Percentiles rank a stretch among this genome's conserved stretches.
Evolutionary conservation across 805 yeast species (phyloP).

Genomic region (Zygosaccharomyces bisporus): DNA sequence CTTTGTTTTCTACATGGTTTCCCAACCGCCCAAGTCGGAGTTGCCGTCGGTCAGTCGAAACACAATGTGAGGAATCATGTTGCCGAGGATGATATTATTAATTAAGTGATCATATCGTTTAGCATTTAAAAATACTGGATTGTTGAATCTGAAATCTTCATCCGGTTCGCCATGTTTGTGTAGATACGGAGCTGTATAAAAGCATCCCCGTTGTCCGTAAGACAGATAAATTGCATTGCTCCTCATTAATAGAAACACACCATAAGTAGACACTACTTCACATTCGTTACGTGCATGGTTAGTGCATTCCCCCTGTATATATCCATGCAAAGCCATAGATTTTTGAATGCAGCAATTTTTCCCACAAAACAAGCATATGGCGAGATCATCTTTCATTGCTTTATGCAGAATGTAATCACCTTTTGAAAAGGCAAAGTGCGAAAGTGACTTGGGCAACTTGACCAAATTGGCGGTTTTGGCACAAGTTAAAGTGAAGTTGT

Average conservation of each 20-base stretch:
- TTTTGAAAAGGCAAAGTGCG: constrained; percentile 49
- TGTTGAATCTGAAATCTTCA: constrained; percentile 63
- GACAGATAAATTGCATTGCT: constrained; percentile 43
- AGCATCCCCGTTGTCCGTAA: constrained; percentile 71
- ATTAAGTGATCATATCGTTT: constrained; percentile 63
- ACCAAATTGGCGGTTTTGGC: constrained; percentile 59
- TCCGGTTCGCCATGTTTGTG: constrained; percentile 86
- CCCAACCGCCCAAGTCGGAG: constrained; percentile 95
- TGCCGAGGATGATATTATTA: constrained; percentile 69
- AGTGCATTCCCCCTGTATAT: constrained; percentile 71
- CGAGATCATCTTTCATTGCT: constrained; percentile 57
- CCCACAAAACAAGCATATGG: constrained; percentile 83
- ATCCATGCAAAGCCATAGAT: constrained; percentile 44
- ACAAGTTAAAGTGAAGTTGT: constrained; percentile 1
- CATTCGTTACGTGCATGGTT: constrained; percentile 64
- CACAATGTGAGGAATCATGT: constrained; percentile 70
- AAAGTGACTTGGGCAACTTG: constrained; percentile 60
- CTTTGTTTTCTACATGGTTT: constrained; percentile 37
- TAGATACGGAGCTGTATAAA: constrained; percentile 75
- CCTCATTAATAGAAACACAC: constrained; percentile 26
- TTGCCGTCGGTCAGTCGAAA: constrained; percentile 76
- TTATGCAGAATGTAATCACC: constrained; percentile 40
- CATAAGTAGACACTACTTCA: constrained; percentile 23
- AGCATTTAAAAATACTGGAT: constrained; percentile 63
- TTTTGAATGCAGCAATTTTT: constrained; percentile 63